Conservation (phyloP, 176 grass and related monocot species). For the Elaeis guineensis region DNA sequence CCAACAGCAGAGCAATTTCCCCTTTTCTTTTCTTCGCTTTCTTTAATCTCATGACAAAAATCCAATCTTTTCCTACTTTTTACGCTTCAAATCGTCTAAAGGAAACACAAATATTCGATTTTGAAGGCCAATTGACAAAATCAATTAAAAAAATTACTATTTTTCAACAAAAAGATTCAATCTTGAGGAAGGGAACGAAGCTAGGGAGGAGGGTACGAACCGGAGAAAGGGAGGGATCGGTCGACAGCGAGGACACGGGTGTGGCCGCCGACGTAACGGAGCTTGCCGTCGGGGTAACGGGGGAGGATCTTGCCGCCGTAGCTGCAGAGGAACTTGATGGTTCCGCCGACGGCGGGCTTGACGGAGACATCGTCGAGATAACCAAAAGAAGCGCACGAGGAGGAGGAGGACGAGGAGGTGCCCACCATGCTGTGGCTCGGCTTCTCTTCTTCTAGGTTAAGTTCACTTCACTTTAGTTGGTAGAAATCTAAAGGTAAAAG, state of each 20-base stretch:
- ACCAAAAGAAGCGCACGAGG: background rate
- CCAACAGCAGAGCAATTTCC: too few species aligned
- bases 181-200: background rate
- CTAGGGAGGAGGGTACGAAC: conserved; percentile 9
- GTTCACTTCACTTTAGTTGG: background rate
- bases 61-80: too few species aligned
- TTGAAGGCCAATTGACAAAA: too few species aligned
- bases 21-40: too few species aligned
- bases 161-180: too few species aligned
- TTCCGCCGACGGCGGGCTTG: background rate
- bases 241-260: conserved; percentile 62
- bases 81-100: too few species aligned
- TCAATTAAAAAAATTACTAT: too few species aligned
- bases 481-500: background rate
- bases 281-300: conserved; percentile 55
- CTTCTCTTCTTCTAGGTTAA: background rate
- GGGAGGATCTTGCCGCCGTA: conserved; percentile 74
- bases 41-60: too few species aligned
- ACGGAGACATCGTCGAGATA: background rate
- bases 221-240: conserved; percentile 36
- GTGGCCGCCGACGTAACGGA: conserved; percentile 72
- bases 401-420: background rate
- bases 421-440: background rate
- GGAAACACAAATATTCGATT: too few species aligned
- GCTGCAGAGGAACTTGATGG: conserved; percentile 72